Percentiles rank a stretch among this genome's conserved stretches.
Evolutionary conservation across 352 stramenopile genomes (phyloP).

Genomic region (Pilasporangium apinafurcum): DNA sequence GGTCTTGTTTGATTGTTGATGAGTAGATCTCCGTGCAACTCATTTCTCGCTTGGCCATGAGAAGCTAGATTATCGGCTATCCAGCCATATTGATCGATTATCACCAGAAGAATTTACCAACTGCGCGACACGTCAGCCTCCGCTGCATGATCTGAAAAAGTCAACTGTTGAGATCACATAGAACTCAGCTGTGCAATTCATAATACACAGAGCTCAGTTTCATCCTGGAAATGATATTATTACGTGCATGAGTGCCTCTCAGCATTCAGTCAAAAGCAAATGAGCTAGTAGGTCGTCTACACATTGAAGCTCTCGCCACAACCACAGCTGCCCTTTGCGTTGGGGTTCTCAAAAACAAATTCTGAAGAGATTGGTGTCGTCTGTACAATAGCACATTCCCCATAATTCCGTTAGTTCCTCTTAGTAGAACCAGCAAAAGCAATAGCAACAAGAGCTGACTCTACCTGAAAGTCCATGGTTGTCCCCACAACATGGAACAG

Average conservation of each 20-base stretch:
- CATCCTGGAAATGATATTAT: neutral
- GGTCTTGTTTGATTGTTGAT: conserved; percentile 1
- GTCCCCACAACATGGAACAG: conserved; percentile 99
- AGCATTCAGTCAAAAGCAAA: conserved; percentile 1
- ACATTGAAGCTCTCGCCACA: conserved; percentile 99
- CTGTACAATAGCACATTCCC: conserved; percentile 21
- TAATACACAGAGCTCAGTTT: neutral
- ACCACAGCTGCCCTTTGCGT: conserved; percentile 98
- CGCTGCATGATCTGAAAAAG: conserved; percentile 60
- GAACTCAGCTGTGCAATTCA: too few relatives aligned
- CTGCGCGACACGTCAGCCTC: conserved; percentile 33
- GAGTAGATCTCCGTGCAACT: conserved; percentile 63
- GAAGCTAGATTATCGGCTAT: conserved; percentile 60
- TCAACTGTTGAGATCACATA: conserved; percentile 62
- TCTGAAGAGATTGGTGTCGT: conserved; percentile 95
- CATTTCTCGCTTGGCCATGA: conserved; percentile 68
- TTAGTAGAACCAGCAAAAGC: neutral
- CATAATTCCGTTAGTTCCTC: neutral
- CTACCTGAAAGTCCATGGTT: conserved; percentile 95
- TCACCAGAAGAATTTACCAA: conserved; percentile 49
- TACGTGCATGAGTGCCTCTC: neutral
- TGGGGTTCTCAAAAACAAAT: conserved; percentile 99
- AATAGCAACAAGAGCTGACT: neutral
- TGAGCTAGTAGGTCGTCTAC: conserved; percentile 33
- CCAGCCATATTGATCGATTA: conserved; percentile 53